Evolutionary conservation across 208 protist species (phyloP), one percentile per base, ranked within the genome.

Genomic region (Perkinsela sp.): DNA sequence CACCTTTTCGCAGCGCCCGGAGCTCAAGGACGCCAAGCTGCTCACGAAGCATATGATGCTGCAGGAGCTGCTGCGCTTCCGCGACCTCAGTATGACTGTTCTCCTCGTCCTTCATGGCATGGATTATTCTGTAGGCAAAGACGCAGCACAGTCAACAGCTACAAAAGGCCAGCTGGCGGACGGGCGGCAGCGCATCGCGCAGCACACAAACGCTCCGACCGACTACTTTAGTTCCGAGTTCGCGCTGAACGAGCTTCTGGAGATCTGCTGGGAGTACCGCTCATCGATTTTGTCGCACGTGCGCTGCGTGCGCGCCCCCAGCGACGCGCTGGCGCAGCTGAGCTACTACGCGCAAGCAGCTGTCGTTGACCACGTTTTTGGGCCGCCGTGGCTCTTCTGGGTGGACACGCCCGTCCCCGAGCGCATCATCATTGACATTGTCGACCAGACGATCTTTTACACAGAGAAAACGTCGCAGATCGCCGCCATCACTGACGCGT

Each of bases 221-320:
- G 40, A 6, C 40, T 57, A 22, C 40, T 57, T 57, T 22, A 22
- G 22, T 6, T 22, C 6, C 40, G 40, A 57, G 40, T 57, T 22
- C 13, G 40, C 22, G 13, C 6, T 57, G 13, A 57, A 57, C 22
- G 40, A 57, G 40, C 40, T 57, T 22, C 40, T 57, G 13, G 40
- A 57, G 40, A 57, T 57, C 40, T 57, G 40, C 40, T 57, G 40
- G 40, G 40, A 57, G 40, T 57, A 57, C 22, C 40, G 40, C 40
- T n/a, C 40, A 22, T 57, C 40, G 40, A 57, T 57, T 57, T 22
- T 57, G 13, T 57, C 40, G 40, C 40, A 57, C 22, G 40, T 57
- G 13, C 40, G 22, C 13, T 57, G 6, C 40, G 40, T 57, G 13
- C 40, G 40, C 40, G 40, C 40, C 13, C 40, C 40, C 13, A 22